These are phyloP conservation scores for Achaetomium macrosporum DNA, from an alignment of 2,329 filamentous ascomycete species.

Conservation along the genomic window DNA sequence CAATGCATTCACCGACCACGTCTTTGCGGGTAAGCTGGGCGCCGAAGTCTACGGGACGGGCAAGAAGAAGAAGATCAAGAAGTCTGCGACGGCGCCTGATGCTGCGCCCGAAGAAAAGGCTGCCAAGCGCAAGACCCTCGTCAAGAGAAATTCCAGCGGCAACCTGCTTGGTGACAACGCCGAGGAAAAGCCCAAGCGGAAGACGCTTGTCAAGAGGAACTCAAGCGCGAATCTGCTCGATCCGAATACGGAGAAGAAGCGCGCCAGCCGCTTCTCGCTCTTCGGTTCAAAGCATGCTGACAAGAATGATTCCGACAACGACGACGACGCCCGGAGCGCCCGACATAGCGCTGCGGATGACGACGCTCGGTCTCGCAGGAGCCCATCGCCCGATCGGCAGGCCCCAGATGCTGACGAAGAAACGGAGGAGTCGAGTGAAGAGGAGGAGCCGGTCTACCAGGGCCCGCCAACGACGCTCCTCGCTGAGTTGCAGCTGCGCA, in stretches of 20 bases:
- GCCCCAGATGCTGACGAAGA: constrained; percentile 28
- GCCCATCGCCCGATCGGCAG: constrained; percentile 23
- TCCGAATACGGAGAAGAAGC: constrained; percentile 16
- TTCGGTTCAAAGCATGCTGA: constrained; percentile 13
- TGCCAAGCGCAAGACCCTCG: constrained; percentile 18
- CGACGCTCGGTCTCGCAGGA: constrained; percentile 27
- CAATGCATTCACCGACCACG: constrained; percentile 84
- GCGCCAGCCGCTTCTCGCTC: constrained; percentile 20
- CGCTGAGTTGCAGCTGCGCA: constrained; percentile 85
- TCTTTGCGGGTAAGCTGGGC: constrained; percentile 70
- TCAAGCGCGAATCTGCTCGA: constrained; percentile 24
- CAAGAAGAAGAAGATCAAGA: constrained; percentile 38
- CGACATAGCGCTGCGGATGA: constrained; percentile 18
- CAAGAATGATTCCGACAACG: constrained; percentile 17
- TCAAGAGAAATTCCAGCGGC: constrained; percentile 20
- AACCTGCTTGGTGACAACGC: constrained; percentile 20
- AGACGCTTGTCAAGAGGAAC: constrained; percentile 22
- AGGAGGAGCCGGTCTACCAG: constrained; percentile 48
- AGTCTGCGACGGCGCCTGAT: constrained; percentile 20
- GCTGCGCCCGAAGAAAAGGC: constrained; percentile 9
- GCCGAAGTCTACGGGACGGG: constrained; percentile 65
- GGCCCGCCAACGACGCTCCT: constrained; percentile 84
- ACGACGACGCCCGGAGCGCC: constrained; percentile 20
- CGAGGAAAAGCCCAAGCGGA: constrained; percentile 13
- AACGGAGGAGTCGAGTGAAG: constrained; percentile 38